These are phyloP conservation scores for Beta corolliflora DNA, from an alignment of 179 eudicot species.

Conservation along the genomic window DNA sequence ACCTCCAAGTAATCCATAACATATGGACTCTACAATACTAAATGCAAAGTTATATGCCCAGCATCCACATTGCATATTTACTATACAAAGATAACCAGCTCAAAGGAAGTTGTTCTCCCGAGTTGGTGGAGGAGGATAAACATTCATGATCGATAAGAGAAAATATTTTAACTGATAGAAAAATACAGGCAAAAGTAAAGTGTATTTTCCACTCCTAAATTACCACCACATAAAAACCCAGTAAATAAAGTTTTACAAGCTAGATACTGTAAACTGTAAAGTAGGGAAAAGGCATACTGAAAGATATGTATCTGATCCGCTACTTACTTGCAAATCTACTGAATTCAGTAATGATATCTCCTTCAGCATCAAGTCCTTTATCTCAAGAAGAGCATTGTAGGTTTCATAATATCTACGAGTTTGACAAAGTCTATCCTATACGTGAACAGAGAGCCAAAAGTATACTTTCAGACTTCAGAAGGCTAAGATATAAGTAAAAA, in stretches of 20 bases:
- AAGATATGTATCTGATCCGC: background rate
- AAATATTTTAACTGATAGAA: background rate
- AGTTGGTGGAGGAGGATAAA: no score
- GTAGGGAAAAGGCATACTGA: background rate
- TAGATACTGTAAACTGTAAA: background rate
- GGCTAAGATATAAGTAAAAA: background rate
- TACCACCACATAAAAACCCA: background rate
- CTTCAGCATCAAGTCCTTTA: slow-evolving; percentile 74
- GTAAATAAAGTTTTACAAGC: background rate
- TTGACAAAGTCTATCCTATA: slow-evolving; percentile 56
- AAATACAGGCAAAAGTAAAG: background rate
- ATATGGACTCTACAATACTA: no score
- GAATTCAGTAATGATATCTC: slow-evolving; percentile 77
- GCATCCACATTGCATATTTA: no score
- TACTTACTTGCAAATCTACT: slow-evolving; percentile 60
- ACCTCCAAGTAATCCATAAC: no score
- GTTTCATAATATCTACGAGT: slow-evolving; percentile 71
- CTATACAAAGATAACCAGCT: no score
- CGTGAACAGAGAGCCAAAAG: slow-evolving; percentile 17
- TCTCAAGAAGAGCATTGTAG: slow-evolving; percentile 67
- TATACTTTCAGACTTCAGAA: background rate
- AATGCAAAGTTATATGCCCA: no score
- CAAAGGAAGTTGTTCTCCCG: no score
- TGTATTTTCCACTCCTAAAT: background rate
- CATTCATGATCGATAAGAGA: no score